phyloP scores from a whole-genome alignment of 1,284 basidiomycete genomes.

The Marasmius oreades region DNA sequence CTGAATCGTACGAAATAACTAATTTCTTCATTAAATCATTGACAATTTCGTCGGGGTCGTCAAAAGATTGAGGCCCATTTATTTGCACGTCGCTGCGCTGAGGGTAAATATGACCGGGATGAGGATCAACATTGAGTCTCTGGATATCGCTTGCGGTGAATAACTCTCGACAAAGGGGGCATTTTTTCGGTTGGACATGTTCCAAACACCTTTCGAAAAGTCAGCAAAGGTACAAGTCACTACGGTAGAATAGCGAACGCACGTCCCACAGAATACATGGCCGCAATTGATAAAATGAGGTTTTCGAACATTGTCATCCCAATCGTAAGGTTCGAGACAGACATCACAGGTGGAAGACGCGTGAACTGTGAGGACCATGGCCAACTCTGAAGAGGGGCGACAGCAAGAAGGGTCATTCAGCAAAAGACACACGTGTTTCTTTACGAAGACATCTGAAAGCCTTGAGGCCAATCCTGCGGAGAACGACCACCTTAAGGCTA shows the following conservation, averaged over 20 bases:
- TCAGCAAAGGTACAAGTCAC: background rate
- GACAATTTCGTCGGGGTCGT: constrained; percentile 30
- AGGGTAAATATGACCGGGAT: background rate
- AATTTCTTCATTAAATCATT: constrained; percentile 30
- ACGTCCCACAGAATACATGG: constrained; percentile 66
- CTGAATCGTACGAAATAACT: constrained; percentile 41
- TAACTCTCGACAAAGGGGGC: constrained; percentile 61
- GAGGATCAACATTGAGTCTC: constrained; percentile 56
- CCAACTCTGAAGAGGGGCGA: background rate
- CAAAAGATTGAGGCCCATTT: constrained; percentile 9
- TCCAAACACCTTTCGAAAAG: constrained; percentile 7
- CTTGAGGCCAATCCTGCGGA: constrained; percentile 4
- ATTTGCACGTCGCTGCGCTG: background rate
- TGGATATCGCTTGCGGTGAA: constrained; percentile 52
- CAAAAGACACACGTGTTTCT: background rate
- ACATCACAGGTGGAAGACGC: constrained; percentile 66
- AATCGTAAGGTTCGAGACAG: constrained; percentile 58
- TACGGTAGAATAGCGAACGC: constrained; percentile 23
- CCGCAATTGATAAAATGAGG: constrained; percentile 68
- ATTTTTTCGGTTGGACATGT: constrained; percentile 44
- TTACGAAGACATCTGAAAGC: background rate
- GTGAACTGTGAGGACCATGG: constrained; percentile 51
- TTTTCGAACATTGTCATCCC: constrained; percentile 38
- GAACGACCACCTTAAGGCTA: background rate
- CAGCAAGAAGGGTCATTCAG: background rate